phyloP scores from a whole-genome alignment of 805 yeast species.

The Priceomyces haplophilus region DNA sequence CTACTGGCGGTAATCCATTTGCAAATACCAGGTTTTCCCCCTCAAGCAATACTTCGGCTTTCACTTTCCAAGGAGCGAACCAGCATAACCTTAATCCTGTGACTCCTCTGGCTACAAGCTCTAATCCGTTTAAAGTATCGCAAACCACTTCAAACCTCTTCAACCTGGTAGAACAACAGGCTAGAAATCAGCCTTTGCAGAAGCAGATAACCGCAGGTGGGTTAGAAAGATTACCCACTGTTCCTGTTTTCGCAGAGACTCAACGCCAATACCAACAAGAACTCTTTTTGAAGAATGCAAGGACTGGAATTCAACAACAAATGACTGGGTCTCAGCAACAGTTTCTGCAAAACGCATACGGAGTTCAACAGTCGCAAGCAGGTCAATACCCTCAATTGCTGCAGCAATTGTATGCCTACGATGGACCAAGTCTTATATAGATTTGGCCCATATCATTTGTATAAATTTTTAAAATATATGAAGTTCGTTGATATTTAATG shows the following conservation, averaged over 20 bases:
- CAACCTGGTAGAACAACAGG: conserved; percentile 20
- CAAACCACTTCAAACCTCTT: conserved; percentile 33
- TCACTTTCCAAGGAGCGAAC: conserved; percentile 18
- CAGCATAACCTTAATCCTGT: conserved; percentile 12
- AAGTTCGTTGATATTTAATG: not conserved
- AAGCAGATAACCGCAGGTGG: conserved; percentile 62
- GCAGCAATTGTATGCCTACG: conserved; percentile 11
- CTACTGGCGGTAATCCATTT: conserved; percentile 42
- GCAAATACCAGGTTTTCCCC: conserved; percentile 36
- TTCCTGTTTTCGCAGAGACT: conserved; percentile 68
- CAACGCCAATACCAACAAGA: conserved; percentile 42
- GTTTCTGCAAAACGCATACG: conserved; percentile 6
- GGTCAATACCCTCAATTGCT: conserved; percentile 1
- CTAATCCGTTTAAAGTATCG: conserved; percentile 58
- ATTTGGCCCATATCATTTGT: not conserved
- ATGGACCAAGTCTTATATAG: conserved; percentile 23
- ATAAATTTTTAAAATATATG: not conserved
- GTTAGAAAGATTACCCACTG: conserved; percentile 60
- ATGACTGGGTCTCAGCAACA: conserved; percentile 5
- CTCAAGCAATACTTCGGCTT: conserved; percentile 30
- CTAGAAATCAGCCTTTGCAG: conserved; percentile 43
- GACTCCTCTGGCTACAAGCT: conserved; percentile 46
- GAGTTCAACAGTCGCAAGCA: conserved; percentile 5
- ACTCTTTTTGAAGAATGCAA: conserved; percentile 35
- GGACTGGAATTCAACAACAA: conserved; percentile 30